Percentiles rank a stretch among this genome's conserved stretches.
These are phyloP conservation scores for Arabis alpina DNA, from an alignment of 345 rosid genomes.

Conservation along the genomic window DNA sequence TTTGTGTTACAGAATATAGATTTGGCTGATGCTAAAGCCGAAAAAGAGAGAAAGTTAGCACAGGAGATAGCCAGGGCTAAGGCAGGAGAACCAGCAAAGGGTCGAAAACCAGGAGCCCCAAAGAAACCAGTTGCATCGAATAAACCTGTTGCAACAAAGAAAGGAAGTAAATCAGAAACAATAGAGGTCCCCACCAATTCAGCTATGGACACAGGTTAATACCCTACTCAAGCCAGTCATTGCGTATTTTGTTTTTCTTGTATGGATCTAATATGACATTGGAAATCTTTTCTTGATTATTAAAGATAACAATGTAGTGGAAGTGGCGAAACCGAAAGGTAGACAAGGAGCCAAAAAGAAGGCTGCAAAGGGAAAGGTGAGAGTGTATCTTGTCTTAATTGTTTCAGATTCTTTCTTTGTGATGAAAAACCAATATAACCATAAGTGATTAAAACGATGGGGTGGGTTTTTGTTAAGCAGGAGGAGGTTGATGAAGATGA, in stretches of 20 bases:
- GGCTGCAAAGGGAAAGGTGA: slow-evolving; percentile 54
- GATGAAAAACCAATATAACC: too few species aligned
- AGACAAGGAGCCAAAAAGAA: slow-evolving; percentile 65
- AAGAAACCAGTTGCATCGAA: slow-evolving; percentile 46
- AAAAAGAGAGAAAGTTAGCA: slow-evolving; percentile 43
- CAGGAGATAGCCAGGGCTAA: slow-evolving; percentile 35
- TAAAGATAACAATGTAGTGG: slow-evolving; percentile 53
- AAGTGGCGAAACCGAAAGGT: slow-evolving; percentile 65
- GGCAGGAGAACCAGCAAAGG: slow-evolving; percentile 45
- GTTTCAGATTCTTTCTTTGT: too few species aligned
- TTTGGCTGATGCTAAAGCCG: slow-evolving; percentile 51
- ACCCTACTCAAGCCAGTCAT: slow-evolving; percentile 4
- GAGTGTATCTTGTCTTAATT: too few species aligned
- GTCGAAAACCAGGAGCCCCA: slow-evolving; percentile 55
- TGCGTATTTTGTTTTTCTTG: not conserved
- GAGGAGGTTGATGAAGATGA: slow-evolving; percentile 55
- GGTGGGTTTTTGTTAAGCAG: not conserved
- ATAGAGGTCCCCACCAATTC: slow-evolving; percentile 31
- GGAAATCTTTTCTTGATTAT: slow-evolving; percentile 7
- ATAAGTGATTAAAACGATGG: not conserved
- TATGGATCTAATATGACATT: not conserved
- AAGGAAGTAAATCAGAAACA: slow-evolving; percentile 28
- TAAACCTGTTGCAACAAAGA: slow-evolving; percentile 49
- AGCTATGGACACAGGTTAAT: slow-evolving; percentile 61
- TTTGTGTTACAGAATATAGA: slow-evolving; percentile 63